phyloP scores from a whole-genome alignment of 2,329 filamentous ascomycete species.

The Drechslerella stenobrocha region DNA sequence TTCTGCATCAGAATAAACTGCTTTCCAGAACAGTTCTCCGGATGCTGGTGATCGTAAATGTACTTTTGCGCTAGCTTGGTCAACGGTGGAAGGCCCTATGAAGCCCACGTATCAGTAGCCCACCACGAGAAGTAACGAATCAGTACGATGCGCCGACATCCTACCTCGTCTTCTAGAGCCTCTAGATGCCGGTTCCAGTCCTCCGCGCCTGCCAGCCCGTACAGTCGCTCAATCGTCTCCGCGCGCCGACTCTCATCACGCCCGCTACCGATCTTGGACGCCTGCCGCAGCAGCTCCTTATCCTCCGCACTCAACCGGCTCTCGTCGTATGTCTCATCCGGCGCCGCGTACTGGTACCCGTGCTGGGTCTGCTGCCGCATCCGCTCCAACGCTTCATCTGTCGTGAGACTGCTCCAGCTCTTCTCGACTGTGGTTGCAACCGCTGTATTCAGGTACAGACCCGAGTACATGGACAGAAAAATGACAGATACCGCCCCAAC shows the following conservation, averaged over 20 bases:
- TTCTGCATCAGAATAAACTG: slow-evolving; percentile 48
- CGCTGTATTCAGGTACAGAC: slow-evolving; percentile 37
- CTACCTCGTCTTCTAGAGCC: slow-evolving; percentile 42
- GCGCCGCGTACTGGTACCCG: slow-evolving; percentile 44
- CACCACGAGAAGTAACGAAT: not conserved
- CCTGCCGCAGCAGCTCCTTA: slow-evolving; percentile 11
- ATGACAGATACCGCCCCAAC: slow-evolving; percentile 37
- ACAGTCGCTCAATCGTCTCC: slow-evolving; percentile 29
- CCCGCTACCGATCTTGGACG: slow-evolving; percentile 19
- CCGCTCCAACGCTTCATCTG: slow-evolving; percentile 34
- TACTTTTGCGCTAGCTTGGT: slow-evolving; percentile 50
- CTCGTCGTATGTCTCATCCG: slow-evolving; percentile 27
- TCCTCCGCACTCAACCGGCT: slow-evolving; percentile 25
- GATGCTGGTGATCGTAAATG: slow-evolving; percentile 48
- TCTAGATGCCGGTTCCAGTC: slow-evolving; percentile 38
- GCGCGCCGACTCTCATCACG: slow-evolving; percentile 21
- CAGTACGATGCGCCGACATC: not conserved
- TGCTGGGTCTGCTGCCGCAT: slow-evolving; percentile 21
- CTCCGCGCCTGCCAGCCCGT: slow-evolving; percentile 25
- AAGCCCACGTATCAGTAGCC: not conserved
- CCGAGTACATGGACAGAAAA: slow-evolving; percentile 37
- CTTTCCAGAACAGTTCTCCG: slow-evolving; percentile 42
- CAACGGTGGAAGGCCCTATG: slow-evolving; percentile 49
- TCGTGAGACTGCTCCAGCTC: slow-evolving; percentile 42
- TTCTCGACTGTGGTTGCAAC: slow-evolving; percentile 12